A percentile compares a stretch with the other conserved stretches of the same genome.
Evolutionary conservation across 805 yeast genomes (phyloP).

Genomic region (Myxozyma sirexii): DNA sequence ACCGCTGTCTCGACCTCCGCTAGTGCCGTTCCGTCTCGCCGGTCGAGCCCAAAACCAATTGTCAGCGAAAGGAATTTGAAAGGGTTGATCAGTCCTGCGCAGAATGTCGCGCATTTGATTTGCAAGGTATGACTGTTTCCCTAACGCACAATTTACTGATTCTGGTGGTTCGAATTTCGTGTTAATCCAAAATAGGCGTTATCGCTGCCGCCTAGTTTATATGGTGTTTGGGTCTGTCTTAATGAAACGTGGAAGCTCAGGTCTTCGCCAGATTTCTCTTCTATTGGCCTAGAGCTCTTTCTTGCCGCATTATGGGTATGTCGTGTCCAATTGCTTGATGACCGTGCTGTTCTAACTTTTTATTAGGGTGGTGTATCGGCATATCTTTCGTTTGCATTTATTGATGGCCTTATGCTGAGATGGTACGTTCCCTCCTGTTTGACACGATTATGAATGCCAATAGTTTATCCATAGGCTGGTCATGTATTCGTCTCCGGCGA

Average conservation of each 20-base stretch:
- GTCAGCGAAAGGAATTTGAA: constrained; percentile 19
- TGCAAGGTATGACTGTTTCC: constrained; percentile 16
- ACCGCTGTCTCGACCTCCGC: background rate
- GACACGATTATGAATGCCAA: background rate
- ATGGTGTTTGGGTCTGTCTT: constrained; percentile 49
- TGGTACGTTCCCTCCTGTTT: constrained; percentile 47
- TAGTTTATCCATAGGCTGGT: constrained; percentile 56
- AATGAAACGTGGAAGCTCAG: constrained; percentile 41
- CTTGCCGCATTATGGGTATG: constrained; percentile 73
- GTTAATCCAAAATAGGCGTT: constrained; percentile 49
- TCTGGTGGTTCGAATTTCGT: too few relatives aligned
- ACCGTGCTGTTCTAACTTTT: too few relatives aligned
- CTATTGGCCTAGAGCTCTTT: constrained; percentile 61
- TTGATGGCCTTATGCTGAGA: constrained; percentile 87
- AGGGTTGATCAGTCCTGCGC: constrained; percentile 21
- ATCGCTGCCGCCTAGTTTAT: constrained; percentile 67
- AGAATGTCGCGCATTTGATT: constrained; percentile 14
- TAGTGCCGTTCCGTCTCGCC: background rate
- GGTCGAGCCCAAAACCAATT: constrained; percentile 20
- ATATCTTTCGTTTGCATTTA: constrained; percentile 75
- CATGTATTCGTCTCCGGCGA: constrained; percentile 83
- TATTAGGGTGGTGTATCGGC: constrained; percentile 80
- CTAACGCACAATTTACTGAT: background rate
- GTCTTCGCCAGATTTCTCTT: constrained; percentile 44
- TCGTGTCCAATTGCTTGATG: background rate